Base-by-base conservation (phyloP, 1,139 yeast genomes). In the Groenewaldozyma auringiensis region DNA sequence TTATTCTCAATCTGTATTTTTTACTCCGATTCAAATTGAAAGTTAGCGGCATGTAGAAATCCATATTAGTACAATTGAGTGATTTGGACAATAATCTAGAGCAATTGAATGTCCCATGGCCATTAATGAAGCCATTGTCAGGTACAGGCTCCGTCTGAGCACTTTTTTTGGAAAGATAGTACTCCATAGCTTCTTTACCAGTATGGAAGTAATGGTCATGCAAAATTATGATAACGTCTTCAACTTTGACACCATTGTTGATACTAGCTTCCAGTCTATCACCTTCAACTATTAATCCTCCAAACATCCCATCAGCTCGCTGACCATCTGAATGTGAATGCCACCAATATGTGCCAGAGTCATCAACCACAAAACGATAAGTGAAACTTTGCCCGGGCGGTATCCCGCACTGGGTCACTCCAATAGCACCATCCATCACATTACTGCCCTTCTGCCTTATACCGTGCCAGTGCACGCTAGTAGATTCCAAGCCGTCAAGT, bases 71-170 rank as follows among this genome's bases (percentile, higher is more conserved):
- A 33, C 20, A 33, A n/a, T n/a, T 4, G 8, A 4, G 8, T 11
- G 36, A 33, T 68, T 17, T 42, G 18, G 42, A 25, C 4, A 37
- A n/a, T 21, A 49, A 36, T 21, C 44, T 31, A 16, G 27, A 27
- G 42, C 62, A 59, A 42, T 55, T 50, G 39, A 51, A 50, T 3
- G 35, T 37, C 8, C 53, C 50, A 18, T 46, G 44, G 11, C 68
- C 67, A 35, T 62, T 60, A 4, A 60, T 54, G n/a, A 83, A 82
- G 50, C 60, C 59, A 27, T 48, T 47, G 58, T 79, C 82, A 1
- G 95, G 95, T 53, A 86, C 79, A 32, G 96, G 96, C 64, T 87
- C 95, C 35, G 88, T 89, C 48, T 95, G 95, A 1, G 94, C 84
- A 42, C 95, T 92, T 62, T 83, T 83, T 62, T 73, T 79, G 51